Evolutionary conservation across 768 basidiomycete species (phyloP), one percentile per base, ranked within the genome.

Genomic region (Boletellus ananiceps): DNA sequence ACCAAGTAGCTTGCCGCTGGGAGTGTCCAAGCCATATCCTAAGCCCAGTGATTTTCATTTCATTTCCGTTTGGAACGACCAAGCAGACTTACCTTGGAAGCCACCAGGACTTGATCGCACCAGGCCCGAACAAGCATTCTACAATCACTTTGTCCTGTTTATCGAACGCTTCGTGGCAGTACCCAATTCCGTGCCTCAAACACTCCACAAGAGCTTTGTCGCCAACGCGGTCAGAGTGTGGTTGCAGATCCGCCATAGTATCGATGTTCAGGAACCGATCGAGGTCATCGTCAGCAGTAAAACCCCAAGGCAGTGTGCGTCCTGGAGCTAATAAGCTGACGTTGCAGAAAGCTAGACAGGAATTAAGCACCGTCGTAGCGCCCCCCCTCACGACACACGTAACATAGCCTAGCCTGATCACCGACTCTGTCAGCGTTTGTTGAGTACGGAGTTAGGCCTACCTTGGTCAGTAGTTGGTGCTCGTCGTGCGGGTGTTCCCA

Each of bases 1-100:
- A 97, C 94, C 92, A 98, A 96, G 69, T 96, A 94, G 50, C 90
- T 85, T 0, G 92, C 82, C 15, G 96, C 83, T 0, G 96, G 94
- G 7, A 99, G 74, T 61, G 84, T 92, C 96, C 96, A 99, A 0
- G 93, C 91, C 0, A 90, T 93, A 57, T 98, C 96, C 89, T 94
- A 42, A 9, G 3, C 19, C 16, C 21, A 18, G 40, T 16, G 5
- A 35, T 25, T 12, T 33, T 14, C 44, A 0, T 54, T 31, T 44
- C 1, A 46, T 23, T 9, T 8, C 16, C 31, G 31, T 5, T 25
- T 29, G n/a, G 43, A 43, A 19, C 3, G 1, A 1, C 4, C n/a
- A 41, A 33, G 16, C 6, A 6, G 7, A 65, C 74, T 16, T 64
- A 89, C 91, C 76, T 95, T 94, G 5, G 93, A 95, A 0, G 93